Evolutionary conservation across 2,329 filamentous ascomycete genomes (phyloP).

Genomic region (Sarocladiaceae sp.): DNA sequence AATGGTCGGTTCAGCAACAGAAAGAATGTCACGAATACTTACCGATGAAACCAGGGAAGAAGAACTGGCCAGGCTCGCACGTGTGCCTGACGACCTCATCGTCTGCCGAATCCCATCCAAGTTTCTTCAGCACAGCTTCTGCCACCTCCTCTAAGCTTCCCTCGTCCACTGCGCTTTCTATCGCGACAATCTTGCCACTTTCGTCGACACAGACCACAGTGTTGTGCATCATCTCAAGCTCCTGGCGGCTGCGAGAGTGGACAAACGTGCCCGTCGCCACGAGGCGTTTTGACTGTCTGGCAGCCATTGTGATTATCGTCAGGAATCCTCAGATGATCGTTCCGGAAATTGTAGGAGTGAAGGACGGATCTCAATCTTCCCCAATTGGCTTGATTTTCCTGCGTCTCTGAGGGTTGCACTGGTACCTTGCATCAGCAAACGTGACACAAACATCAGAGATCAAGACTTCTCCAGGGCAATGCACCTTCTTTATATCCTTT

Average conservation of each 20-base stretch:
- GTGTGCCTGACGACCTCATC: conserved; percentile 30
- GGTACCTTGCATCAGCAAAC: too few species aligned
- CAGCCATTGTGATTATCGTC: neutral
- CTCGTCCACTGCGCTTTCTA: conserved; percentile 30
- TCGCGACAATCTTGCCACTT: conserved; percentile 42
- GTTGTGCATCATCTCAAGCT: conserved; percentile 46
- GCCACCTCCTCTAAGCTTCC: neutral
- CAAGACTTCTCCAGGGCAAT: too few species aligned
- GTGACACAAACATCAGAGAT: too few species aligned
- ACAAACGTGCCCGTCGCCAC: conserved; percentile 51
- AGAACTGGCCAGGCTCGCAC: conserved; percentile 55
- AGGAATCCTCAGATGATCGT: neutral
- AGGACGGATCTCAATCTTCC: too few species aligned
- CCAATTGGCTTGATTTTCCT: too few species aligned
- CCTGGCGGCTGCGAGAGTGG: conserved; percentile 40
- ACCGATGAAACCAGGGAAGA: conserved; percentile 81
- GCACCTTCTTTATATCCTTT: too few species aligned
- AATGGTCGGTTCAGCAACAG: conserved; percentile 2
- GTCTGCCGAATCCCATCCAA: conserved; percentile 41
- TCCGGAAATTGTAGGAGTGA: neutral
- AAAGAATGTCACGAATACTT: conserved; percentile 18
- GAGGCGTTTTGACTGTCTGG: conserved; percentile 27
- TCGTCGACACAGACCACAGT: conserved; percentile 44
- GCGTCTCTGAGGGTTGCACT: too few species aligned
- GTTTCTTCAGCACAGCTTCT: conserved; percentile 18